Evolutionary conservation across 1,139 yeast species (phyloP).

Genomic region (Suhomyces kunorum): DNA sequence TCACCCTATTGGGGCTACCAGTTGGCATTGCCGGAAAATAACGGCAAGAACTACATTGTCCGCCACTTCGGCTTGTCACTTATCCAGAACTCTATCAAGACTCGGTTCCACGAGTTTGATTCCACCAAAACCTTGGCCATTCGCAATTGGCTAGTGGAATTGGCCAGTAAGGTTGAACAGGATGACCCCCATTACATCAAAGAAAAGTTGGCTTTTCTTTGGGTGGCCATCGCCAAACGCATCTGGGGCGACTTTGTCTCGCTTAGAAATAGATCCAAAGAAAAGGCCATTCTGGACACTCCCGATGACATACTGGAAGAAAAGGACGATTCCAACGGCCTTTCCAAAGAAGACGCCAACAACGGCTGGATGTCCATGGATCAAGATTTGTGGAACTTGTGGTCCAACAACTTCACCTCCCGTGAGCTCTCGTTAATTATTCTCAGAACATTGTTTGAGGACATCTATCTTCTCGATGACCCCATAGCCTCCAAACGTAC

Average conservation of each 20-base stretch:
- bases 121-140: slow-evolving; percentile 67
- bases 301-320: slow-evolving; percentile 9
- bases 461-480: slow-evolving; percentile 88
- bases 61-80: slow-evolving; percentile 89
- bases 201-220: slow-evolving; percentile 83
- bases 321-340: slow-evolving; percentile 10
- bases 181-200: slow-evolving; percentile 85
- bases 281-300: slow-evolving; percentile 4
- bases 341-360: slow-evolving; percentile 35
- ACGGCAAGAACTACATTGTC: slow-evolving; percentile 65
- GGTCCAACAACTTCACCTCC: slow-evolving; percentile 64
- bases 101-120: slow-evolving; percentile 56
- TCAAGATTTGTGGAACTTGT: slow-evolving; percentile 65
- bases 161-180: slow-evolving; percentile 59
- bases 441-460: slow-evolving; percentile 86
- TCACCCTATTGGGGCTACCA: slow-evolving; percentile 94
- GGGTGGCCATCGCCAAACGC: slow-evolving; percentile 93
- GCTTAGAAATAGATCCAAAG: slow-evolving; percentile 1
- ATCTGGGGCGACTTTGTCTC: slow-evolving; percentile 71
- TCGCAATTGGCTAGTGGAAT: slow-evolving; percentile 80
- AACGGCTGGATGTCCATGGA: slow-evolving; percentile 96
- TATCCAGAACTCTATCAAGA: slow-evolving; percentile 68
- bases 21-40: slow-evolving; percentile 64
- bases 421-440: slow-evolving; percentile 79
- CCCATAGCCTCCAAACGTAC: slow-evolving; percentile 83